A percentile compares a stretch with the other conserved stretches of the same genome.
These are phyloP conservation scores for Tetraselmis chui DNA, from an alignment of 139 green algal species.

Conservation along the genomic window DNA sequence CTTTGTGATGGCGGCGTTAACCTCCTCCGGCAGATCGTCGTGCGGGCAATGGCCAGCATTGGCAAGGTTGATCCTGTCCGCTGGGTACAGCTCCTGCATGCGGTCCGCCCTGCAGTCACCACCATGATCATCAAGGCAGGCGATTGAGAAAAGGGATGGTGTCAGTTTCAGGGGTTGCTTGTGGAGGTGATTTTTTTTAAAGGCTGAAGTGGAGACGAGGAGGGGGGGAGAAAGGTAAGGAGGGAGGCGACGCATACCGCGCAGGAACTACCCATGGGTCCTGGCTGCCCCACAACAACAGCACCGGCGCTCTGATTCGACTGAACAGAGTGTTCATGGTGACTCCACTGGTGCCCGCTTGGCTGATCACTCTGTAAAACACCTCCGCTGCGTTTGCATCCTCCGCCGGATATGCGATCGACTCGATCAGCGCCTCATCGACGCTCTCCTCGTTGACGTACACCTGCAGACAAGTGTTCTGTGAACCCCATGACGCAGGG, in stretches of 20 bases:
- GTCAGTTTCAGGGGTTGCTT: no score
- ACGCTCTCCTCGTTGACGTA: conserved; percentile 44
- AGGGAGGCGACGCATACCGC: conserved; percentile 11
- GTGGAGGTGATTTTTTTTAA: no score
- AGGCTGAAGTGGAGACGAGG: conserved; percentile 4
- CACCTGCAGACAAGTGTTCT: conserved; percentile 30
- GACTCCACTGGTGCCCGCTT: conserved; percentile 17
- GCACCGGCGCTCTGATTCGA: conserved; percentile 48
- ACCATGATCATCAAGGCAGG: no score
- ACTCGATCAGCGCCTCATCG: conserved; percentile 54
- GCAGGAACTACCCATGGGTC: conserved; percentile 73
- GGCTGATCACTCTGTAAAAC: conserved; percentile 68
- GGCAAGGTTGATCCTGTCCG: conserved; percentile 41
- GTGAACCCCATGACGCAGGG: background rate
- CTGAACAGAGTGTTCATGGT: conserved; percentile 50
- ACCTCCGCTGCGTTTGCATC: conserved; percentile 63
- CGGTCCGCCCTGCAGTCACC: conserved; percentile 30
- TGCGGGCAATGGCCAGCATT: conserved; percentile 62
- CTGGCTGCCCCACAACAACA: conserved; percentile 61
- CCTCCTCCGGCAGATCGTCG: conserved; percentile 51
- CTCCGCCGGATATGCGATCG: conserved; percentile 45
- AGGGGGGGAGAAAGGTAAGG: background rate
- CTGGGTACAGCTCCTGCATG: conserved; percentile 59
- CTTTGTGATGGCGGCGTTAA: conserved; percentile 40
- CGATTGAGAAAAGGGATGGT: no score